A percentile compares a stretch with the other conserved stretches of the same genome.
phyloP scores from a whole-genome alignment of 2,329 filamentous ascomycete genomes.

The Hymenoscyphus occultus region DNA sequence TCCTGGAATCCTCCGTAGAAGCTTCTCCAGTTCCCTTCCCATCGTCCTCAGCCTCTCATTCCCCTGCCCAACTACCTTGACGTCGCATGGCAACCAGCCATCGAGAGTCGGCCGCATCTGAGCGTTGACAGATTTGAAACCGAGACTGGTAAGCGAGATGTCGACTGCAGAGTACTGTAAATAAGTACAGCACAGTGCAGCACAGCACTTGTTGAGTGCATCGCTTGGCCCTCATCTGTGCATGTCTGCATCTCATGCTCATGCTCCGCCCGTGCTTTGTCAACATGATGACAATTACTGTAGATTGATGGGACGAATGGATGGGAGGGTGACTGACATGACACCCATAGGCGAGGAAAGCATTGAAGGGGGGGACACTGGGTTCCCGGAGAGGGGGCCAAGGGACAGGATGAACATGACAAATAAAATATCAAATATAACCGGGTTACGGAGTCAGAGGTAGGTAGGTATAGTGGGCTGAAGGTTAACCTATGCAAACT shows the following conservation, averaged over 20 bases:
- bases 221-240: too few relatives aligned
- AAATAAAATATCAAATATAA: not conserved
- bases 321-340: not conserved
- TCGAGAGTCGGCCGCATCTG: not conserved
- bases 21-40: not conserved
- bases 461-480: not conserved
- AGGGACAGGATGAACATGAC: not conserved
- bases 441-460: not conserved
- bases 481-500: not conserved
- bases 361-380: not conserved
- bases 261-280: not conserved
- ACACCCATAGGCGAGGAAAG: not conserved
- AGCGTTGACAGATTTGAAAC: constrained; percentile 4
- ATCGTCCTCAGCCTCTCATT: not conserved
- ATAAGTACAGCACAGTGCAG: too few relatives aligned
- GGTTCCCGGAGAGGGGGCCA: too few relatives aligned
- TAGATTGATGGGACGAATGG: not conserved
- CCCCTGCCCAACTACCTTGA: not conserved
- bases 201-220: too few relatives aligned
- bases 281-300: not conserved
- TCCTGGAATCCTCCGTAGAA: not conserved
- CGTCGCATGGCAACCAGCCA: not conserved
- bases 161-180: too few relatives aligned
- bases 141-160: not conserved
- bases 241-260: constrained; percentile 1